Conservation (phyloP, 192 early-diverging fungal genomes). For the Coemansia sp. region DNA sequence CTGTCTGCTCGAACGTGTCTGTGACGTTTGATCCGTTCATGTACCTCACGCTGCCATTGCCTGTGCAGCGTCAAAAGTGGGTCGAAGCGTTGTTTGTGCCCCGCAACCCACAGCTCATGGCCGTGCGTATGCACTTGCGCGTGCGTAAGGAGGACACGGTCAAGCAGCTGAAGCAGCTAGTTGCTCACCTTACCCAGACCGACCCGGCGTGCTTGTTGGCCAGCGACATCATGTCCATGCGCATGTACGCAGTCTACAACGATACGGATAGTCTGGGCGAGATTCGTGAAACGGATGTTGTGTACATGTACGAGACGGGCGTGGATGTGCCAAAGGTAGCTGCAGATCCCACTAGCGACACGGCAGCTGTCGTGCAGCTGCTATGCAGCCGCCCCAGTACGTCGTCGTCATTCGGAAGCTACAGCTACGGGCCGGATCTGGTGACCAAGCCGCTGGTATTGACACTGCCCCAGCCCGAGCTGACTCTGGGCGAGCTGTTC, state of each 20-base stretch:
- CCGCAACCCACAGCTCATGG: constrained; percentile 15
- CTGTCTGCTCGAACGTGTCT: constrained; percentile 51
- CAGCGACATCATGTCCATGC: constrained; percentile 15
- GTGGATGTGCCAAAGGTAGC: constrained; percentile 7
- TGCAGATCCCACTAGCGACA: constrained; percentile 5
- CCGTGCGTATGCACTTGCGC: constrained; percentile 50
- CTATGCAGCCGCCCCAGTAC: constrained; percentile 12
- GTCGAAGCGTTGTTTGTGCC: constrained; percentile 51
- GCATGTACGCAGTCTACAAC: constrained; percentile 27
- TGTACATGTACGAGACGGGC: constrained; percentile 38
- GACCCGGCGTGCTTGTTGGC: constrained; percentile 14
- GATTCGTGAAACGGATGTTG: constrained; percentile 14
- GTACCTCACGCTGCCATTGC: constrained; percentile 71
- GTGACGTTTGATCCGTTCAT: constrained; percentile 83
- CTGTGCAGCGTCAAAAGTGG: constrained; percentile 58
- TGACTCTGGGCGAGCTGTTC: constrained; percentile 30
- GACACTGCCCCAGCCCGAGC: constrained; percentile 11
- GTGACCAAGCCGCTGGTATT: constrained; percentile 30
- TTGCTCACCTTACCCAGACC: constrained; percentile 47
- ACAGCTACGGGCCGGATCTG: constrained; percentile 24
- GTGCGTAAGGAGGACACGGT: constrained; percentile 62
- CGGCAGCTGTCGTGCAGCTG: constrained; percentile 19
- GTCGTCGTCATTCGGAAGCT: constrained; percentile 14
- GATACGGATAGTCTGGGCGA: constrained; percentile 24
- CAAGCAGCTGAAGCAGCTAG: constrained; percentile 52